phyloP scores from a whole-genome alignment of 2,329 filamentous ascomycete genomes.

The Aspergillus bombycis region DNA sequence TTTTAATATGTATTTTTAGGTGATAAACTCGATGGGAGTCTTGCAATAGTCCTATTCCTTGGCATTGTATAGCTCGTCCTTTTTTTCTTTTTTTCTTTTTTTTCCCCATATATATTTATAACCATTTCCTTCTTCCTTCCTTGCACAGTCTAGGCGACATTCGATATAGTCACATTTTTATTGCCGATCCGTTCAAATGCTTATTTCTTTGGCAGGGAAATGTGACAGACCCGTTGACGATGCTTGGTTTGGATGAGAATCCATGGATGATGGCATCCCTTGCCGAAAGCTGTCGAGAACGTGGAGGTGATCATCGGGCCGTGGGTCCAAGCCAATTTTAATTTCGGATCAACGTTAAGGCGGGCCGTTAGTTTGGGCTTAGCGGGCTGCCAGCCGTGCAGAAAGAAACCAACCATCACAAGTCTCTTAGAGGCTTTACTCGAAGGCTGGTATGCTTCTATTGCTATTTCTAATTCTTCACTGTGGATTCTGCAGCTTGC shows the following conservation, averaged over 20 bases:
- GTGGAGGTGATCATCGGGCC: constrained; percentile 7
- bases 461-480: neutral
- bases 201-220: neutral
- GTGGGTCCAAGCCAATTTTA: constrained; percentile 21
- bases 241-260: neutral
- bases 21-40: neutral
- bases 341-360: constrained; percentile 35
- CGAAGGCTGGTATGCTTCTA: neutral
- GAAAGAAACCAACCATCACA: neutral
- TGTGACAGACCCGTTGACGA: neutral
- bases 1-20: constrained; percentile 5
- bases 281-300: constrained; percentile 12
- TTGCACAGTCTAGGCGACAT: neutral
- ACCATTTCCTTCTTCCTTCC: neutral
- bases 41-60: neutral
- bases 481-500: neutral
- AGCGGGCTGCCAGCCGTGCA: constrained; percentile 6
- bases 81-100: neutral
- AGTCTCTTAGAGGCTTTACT: neutral
- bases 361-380: constrained; percentile 16
- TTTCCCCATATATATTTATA: neutral
- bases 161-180: neutral
- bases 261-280: constrained; percentile 9
- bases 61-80: neutral
- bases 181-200: neutral